Conservation (phyloP, 345 rosid genomes). For the Salix dunnii region DNA sequence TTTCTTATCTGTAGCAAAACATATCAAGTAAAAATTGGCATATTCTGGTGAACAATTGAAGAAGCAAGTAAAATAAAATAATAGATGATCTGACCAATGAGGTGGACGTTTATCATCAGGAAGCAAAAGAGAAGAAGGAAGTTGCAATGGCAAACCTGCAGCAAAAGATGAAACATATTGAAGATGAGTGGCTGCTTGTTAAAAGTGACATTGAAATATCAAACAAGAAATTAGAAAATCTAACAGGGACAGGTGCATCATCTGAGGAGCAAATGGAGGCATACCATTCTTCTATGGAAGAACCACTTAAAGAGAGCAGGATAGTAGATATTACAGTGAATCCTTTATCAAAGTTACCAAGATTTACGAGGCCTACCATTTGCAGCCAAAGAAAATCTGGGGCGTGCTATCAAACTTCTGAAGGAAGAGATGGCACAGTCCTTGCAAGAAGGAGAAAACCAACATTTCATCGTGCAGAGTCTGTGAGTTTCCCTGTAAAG, state of each 20-base stretch:
- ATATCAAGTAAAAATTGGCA: not conserved
- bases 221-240: conserved; percentile 42
- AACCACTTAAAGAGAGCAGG: conserved; percentile 19
- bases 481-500: conserved; percentile 49
- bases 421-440: conserved; percentile 18
- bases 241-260: conserved; percentile 33
- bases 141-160: conserved; percentile 47
- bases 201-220: conserved; percentile 36
- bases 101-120: conserved; percentile 40
- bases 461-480: conserved; percentile 47
- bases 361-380: conserved; percentile 73
- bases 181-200: conserved; percentile 42
- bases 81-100: conserved; percentile 5
- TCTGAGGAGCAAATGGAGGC: conserved; percentile 31
- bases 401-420: conserved; percentile 25
- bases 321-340: conserved; percentile 28
- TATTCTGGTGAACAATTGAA: not conserved
- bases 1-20: too few relatives aligned
- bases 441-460: conserved; percentile 36
- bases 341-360: conserved; percentile 42
- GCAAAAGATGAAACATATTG: conserved; percentile 44
- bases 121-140: conserved; percentile 44
- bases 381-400: conserved; percentile 59
- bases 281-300: conserved; percentile 24
- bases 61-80: not conserved